Conservation (phyloP, 2,329 filamentous ascomycete species). For the Ceratocystis lukuohia region DNA sequence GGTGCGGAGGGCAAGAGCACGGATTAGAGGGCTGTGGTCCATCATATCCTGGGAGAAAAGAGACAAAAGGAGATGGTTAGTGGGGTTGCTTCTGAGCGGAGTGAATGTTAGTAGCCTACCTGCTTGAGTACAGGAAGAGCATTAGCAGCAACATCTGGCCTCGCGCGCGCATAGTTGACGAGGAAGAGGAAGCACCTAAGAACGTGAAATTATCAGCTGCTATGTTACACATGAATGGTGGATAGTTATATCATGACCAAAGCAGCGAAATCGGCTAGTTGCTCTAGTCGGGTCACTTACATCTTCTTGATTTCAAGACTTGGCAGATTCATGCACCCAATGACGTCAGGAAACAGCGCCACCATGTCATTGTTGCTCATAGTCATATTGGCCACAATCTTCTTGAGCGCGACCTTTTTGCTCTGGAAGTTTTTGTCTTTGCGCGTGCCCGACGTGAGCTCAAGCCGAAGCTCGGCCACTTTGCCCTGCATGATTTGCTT, state of each 20-base stretch:
- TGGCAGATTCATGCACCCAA: slow-evolving; percentile 86
- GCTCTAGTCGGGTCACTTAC: slow-evolving; percentile 37
- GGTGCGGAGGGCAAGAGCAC: slow-evolving; percentile 81
- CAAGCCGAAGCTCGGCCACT: slow-evolving; percentile 88
- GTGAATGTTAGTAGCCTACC: not conserved
- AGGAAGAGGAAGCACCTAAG: slow-evolving; percentile 90
- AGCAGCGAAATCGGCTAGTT: too few species aligned
- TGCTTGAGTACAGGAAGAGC: slow-evolving; percentile 76
- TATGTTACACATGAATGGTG: too few species aligned
- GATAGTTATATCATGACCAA: too few species aligned
- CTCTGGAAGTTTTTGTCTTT: slow-evolving; percentile 93
- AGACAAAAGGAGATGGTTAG: not conserved
- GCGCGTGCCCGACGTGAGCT: slow-evolving; percentile 75
- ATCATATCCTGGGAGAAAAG: slow-evolving; percentile 62
- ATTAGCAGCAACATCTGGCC: slow-evolving; percentile 86
- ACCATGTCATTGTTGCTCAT: slow-evolving; percentile 99
- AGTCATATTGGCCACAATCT: slow-evolving; percentile 99
- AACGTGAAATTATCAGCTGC: not conserved
- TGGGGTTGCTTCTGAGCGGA: not conserved
- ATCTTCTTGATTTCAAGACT: slow-evolving; percentile 99
- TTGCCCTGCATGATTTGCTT: slow-evolving; percentile 66
- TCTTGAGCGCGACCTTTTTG: slow-evolving; percentile 98
- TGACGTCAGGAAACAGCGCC: slow-evolving; percentile 86
- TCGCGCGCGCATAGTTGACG: slow-evolving; percentile 91
- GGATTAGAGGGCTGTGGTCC: slow-evolving; percentile 80